Evolutionary conservation across 2,329 filamentous ascomycete genomes (phyloP).

Genomic region (Fusarium udum): DNA sequence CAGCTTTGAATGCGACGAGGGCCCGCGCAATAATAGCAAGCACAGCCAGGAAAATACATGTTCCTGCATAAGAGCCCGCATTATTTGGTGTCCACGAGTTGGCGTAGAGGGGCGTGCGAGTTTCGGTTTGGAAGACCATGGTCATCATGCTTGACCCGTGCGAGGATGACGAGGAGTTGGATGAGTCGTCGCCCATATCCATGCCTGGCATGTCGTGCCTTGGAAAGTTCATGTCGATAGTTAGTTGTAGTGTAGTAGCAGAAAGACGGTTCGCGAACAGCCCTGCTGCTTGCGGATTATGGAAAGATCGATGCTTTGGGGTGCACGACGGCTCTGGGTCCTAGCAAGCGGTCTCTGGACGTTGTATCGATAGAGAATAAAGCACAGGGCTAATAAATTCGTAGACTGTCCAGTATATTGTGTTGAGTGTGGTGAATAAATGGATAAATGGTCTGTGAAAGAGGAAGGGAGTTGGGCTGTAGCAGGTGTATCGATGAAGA

Average conservation of each 20-base stretch:
- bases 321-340: not conserved
- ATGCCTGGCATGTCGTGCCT: constrained; percentile 42
- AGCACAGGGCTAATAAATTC: not conserved
- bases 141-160: constrained; percentile 50
- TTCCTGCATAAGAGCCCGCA: constrained; percentile 81
- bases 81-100: constrained; percentile 76
- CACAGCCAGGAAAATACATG: constrained; percentile 88
- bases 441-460: not conserved
- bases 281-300: too few relatives aligned
- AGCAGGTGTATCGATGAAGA: not conserved
- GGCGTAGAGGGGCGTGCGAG: constrained; percentile 65
- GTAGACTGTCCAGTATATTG: not conserved
- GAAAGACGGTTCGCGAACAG: not conserved
- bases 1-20: constrained; percentile 77
- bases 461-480: not conserved
- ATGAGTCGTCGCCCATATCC: constrained; percentile 30
- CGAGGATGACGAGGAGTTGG: constrained; percentile 26
- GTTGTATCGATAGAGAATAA: not conserved
- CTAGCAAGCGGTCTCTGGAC: not conserved
- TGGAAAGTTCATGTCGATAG: constrained; percentile 32
- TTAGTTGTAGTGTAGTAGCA: not conserved
- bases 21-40: constrained; percentile 76
- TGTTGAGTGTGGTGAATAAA: not conserved
- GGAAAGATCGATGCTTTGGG: not conserved
- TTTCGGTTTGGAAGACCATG: constrained; percentile 69